Evolutionary conservation across 257 asterid genomes (phyloP).

Genomic region (Penstemon barbatus): DNA sequence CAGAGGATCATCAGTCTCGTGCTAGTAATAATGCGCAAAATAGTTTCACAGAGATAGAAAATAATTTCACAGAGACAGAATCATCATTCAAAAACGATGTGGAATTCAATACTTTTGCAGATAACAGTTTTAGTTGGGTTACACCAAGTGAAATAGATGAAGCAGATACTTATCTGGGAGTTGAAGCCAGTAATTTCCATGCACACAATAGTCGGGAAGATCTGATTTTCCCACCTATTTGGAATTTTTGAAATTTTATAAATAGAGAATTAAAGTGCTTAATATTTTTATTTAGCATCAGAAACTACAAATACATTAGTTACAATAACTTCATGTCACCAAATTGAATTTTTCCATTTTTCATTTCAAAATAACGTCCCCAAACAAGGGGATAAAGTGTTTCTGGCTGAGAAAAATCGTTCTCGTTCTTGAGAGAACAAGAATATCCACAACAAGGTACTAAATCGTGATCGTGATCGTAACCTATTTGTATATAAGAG

Average conservation of each 20-base stretch:
- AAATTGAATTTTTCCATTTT: background rate
- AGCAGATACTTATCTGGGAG: conserved; percentile 48
- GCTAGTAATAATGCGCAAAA: conserved; percentile 27
- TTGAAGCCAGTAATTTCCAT: conserved; percentile 40
- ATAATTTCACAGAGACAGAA: conserved; percentile 41
- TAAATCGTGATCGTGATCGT: background rate
- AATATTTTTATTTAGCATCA: background rate
- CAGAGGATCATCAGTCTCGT: conserved; percentile 44
- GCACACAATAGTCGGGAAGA: conserved; percentile 54
- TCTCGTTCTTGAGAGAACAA: conserved; percentile 15
- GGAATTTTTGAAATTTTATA: conserved; percentile 47
- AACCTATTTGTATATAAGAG: conserved; percentile 81
- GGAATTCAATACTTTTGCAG: conserved; percentile 39
- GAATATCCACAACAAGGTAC: background rate
- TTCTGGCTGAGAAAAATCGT: conserved; percentile 16
- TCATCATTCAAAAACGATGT: conserved; percentile 38
- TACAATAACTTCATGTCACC: conserved; percentile 13
- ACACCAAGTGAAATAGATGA: conserved; percentile 63
- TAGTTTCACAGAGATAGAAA: conserved; percentile 25
- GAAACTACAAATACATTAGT: background rate
- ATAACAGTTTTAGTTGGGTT: conserved; percentile 72
- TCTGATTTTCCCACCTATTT: conserved; percentile 50
- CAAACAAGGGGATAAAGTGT: conserved; percentile 26
- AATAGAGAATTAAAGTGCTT: no score
- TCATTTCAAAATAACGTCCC: conserved; percentile 25